phyloP scores from a whole-genome alignment of 2,329 filamentous ascomycete genomes.

The Metarhizium brunneum region DNA sequence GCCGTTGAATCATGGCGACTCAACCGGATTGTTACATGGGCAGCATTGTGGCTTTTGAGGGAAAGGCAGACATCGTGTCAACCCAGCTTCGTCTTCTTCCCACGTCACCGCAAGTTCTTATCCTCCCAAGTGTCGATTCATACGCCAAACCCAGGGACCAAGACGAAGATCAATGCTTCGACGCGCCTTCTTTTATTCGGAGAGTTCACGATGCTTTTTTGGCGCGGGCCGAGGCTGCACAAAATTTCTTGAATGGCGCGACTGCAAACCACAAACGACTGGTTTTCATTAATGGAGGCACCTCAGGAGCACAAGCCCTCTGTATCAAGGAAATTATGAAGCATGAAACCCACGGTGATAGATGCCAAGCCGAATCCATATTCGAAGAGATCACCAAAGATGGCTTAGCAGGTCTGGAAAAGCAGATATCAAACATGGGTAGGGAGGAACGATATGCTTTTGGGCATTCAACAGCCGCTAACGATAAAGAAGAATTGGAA shows the following conservation, averaged over 20 bases:
- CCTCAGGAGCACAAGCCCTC: conserved; percentile 40
- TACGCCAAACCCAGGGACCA: conserved; percentile 2
- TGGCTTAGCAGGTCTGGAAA: conserved; percentile 32
- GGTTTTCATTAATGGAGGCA: conserved; percentile 53
- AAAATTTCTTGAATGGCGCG: conserved; percentile 39
- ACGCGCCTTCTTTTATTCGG: conserved; percentile 31
- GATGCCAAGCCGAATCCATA: conserved; percentile 37
- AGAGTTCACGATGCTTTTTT: conserved; percentile 40
- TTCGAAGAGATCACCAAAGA: conserved; percentile 42
- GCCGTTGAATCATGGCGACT: conserved; percentile 13
- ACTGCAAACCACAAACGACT: conserved; percentile 39
- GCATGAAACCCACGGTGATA: conserved; percentile 39
- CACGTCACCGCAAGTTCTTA: conserved; percentile 46
- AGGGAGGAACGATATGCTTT: conserved; percentile 5
- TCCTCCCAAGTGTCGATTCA: conserved; percentile 35
- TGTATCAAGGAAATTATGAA: conserved; percentile 47
- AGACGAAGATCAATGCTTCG: conserved; percentile 11
- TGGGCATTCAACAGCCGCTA: background rate
- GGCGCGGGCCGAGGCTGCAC: conserved; percentile 38
- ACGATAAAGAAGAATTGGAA: conserved; percentile 31
- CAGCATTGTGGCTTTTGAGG: conserved; percentile 52
- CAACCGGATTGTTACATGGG: conserved; percentile 23
- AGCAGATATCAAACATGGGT: conserved; percentile 12
- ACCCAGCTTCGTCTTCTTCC: conserved; percentile 53
- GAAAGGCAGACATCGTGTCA: conserved; percentile 41